Conservation (phyloP, 2,329 filamentous ascomycete species). For the Aspergillus luchuensis region DNA sequence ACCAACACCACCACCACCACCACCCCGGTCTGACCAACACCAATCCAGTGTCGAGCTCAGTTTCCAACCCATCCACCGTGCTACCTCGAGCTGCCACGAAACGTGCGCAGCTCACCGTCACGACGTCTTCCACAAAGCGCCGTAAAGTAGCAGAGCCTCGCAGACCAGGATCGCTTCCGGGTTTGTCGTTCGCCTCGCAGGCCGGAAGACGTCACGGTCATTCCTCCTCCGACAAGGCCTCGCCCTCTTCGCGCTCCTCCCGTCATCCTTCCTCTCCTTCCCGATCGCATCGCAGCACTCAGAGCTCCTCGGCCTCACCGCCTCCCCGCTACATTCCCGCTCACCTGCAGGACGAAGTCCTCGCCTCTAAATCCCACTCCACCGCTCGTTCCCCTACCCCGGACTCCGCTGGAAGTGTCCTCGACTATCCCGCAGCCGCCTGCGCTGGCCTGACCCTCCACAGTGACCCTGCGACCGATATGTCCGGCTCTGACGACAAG, state of each 20-base stretch:
- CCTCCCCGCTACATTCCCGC: constrained; percentile 55
- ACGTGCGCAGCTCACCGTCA: constrained; percentile 51
- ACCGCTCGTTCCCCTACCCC: constrained; percentile 41
- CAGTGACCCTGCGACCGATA: constrained; percentile 47
- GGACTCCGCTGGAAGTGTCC: constrained; percentile 28
- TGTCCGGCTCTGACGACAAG: constrained; percentile 42
- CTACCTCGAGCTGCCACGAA: constrained; percentile 46
- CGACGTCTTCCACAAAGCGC: constrained; percentile 54
- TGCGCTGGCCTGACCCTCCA: constrained; percentile 56
- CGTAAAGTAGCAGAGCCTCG: constrained; percentile 50
- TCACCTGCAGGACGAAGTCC: constrained; percentile 57
- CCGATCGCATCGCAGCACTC: constrained; percentile 25
- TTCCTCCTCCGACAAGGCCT: constrained; percentile 26
- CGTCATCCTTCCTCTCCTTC: constrained; percentile 27
- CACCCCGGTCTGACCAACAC: constrained; percentile 1
- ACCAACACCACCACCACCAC: neutral
- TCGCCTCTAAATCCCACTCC: constrained; percentile 35
- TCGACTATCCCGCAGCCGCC: constrained; percentile 53
- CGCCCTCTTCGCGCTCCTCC: constrained; percentile 20
- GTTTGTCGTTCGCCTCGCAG: constrained; percentile 34
- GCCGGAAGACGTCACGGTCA: constrained; percentile 40
- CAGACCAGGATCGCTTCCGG: constrained; percentile 39
- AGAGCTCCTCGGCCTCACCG: constrained; percentile 33
- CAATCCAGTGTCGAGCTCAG: constrained; percentile 4
- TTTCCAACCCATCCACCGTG: constrained; percentile 18